Conservation (phyloP, 345 rosid genomes). For the Litchi chinensis region DNA sequence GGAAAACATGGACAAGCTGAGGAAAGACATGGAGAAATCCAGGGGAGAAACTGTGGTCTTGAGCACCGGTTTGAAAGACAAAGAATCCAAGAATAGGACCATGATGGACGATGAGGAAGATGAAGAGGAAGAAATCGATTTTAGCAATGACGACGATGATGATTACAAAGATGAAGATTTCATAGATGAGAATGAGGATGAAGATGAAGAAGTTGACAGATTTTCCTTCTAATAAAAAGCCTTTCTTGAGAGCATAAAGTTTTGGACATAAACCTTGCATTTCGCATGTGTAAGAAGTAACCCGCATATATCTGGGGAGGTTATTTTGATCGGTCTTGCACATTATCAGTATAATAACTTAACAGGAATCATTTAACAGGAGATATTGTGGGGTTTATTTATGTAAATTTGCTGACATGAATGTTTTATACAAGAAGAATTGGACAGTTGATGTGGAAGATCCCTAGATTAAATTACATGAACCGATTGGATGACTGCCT, state of each 20-base stretch:
- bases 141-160: constrained; percentile 40
- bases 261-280: background rate
- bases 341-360: background rate
- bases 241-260: background rate
- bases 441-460: background rate
- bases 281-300: background rate
- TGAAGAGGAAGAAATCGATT: constrained; percentile 17
- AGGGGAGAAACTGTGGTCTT: constrained; percentile 66
- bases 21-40: constrained; percentile 74
- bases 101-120: constrained; percentile 48
- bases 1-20: constrained; percentile 63
- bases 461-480: background rate
- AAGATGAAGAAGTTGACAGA: constrained; percentile 56
- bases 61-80: constrained; percentile 68
- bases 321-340: background rate
- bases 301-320: background rate
- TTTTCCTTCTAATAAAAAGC: constrained; percentile 32
- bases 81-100: constrained; percentile 24
- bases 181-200: constrained; percentile 66
- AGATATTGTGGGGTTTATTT: background rate
- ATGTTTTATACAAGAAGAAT: no score
- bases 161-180: constrained; percentile 40
- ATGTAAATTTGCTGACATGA: no score
- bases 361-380: background rate
- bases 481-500: background rate